A percentile compares a stretch with the other conserved stretches of the same genome.
These are phyloP conservation scores for Ambrosiella cleistominuta DNA, from an alignment of 2,329 filamentous ascomycete genomes.

Conservation along the genomic window DNA sequence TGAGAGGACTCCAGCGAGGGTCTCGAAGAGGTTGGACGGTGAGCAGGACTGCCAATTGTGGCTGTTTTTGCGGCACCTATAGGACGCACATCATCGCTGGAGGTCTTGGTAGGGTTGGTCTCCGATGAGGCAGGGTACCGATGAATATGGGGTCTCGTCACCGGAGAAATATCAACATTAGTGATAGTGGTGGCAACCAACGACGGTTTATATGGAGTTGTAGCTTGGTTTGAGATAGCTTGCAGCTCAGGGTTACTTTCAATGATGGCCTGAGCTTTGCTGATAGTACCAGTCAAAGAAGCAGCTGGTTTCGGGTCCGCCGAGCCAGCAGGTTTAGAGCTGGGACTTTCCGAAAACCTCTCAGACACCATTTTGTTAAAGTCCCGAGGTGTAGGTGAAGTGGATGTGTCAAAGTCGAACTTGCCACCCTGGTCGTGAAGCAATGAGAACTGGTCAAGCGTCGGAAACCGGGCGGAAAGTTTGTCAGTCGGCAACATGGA, in stretches of 20 bases:
- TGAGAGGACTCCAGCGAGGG: constrained; percentile 56
- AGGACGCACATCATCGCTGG: constrained; percentile 1
- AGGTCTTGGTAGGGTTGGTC: neutral
- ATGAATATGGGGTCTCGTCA: constrained; percentile 19
- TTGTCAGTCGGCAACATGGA: constrained; percentile 45
- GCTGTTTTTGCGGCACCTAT: constrained; percentile 7
- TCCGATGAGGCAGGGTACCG: constrained; percentile 22
- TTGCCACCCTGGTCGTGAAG: constrained; percentile 69
- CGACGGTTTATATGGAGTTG: constrained; percentile 14
- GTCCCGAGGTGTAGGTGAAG: constrained; percentile 31
- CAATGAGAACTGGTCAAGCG: constrained; percentile 80
- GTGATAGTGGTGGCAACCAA: constrained; percentile 58
- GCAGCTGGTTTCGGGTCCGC: constrained; percentile 18
- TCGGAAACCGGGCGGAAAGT: constrained; percentile 69
- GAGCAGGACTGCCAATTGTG: constrained; percentile 14
- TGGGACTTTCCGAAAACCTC: constrained; percentile 47
- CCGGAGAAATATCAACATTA: constrained; percentile 4
- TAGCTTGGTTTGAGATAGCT: constrained; percentile 30
- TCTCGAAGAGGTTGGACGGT: constrained; percentile 33
- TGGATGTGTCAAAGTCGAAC: constrained; percentile 61
- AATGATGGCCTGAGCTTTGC: constrained; percentile 46
- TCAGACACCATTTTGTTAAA: constrained; percentile 53
- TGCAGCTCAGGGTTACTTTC: constrained; percentile 44
- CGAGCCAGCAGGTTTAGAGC: neutral
- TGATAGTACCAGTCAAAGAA: constrained; percentile 30